Conservation (phyloP, 2,329 filamentous ascomycete species). For the Fusarium pininemorale region DNA sequence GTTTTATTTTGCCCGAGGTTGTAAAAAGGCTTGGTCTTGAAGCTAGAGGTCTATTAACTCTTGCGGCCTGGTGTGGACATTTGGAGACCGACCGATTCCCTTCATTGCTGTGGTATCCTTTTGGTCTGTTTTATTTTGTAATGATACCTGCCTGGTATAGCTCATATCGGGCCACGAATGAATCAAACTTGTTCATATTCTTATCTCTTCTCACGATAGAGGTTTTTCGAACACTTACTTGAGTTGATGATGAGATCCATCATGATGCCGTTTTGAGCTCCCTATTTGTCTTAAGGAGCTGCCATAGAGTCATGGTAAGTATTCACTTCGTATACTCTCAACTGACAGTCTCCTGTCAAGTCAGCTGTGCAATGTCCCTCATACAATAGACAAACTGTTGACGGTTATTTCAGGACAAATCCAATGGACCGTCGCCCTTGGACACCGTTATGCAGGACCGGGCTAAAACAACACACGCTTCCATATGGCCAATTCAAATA, state of each 20-base stretch:
- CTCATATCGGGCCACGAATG: background rate
- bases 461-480: background rate
- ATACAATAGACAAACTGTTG: background rate
- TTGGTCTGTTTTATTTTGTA: background rate
- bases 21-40: background rate
- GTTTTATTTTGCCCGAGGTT: background rate
- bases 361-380: background rate
- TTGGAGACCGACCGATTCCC: background rate
- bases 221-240: background rate
- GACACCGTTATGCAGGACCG: background rate
- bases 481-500: background rate
- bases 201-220: background rate
- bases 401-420: background rate
- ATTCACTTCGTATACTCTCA: background rate
- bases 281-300: background rate
- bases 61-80: background rate
- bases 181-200: background rate
- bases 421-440: background rate
- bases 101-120: background rate
- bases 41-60: background rate
- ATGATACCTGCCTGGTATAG: slow-evolving; percentile 11
- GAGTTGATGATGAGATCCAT: background rate
- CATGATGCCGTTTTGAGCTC: background rate
- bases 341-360: background rate
- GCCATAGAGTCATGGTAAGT: background rate